Conservation (phyloP, 192 early-diverging fungal species). For the Chytriomyces hyalinus region DNA sequence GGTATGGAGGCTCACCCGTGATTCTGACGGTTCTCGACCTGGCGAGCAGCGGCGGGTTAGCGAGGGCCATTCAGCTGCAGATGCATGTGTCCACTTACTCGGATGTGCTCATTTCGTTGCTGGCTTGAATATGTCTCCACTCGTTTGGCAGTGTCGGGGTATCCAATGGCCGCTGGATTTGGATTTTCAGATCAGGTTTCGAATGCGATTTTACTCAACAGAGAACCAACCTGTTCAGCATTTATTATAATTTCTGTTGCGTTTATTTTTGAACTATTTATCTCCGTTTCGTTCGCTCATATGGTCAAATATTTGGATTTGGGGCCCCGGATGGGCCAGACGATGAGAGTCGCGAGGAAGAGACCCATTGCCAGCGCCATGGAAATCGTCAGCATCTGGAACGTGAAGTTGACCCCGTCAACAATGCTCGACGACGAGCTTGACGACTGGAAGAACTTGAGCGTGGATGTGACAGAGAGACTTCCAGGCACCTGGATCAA, state of each 20-base stretch:
- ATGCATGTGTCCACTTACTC: neutral
- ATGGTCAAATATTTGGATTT: constrained; percentile 50
- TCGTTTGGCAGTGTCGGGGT: no score
- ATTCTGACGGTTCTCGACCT: neutral
- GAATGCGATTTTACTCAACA: no score
- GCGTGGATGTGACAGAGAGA: constrained; percentile 66
- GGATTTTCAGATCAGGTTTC: no score
- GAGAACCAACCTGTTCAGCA: no score
- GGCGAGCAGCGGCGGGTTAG: neutral
- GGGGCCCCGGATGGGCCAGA: constrained; percentile 54
- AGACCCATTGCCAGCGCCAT: constrained; percentile 48
- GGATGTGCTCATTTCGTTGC: neutral
- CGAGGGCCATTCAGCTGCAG: neutral
- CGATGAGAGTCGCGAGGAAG: constrained; percentile 48
- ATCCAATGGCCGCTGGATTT: no score
- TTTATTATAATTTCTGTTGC: no score
- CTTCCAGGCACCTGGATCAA: constrained; percentile 82
- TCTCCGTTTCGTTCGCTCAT: constrained; percentile 9
- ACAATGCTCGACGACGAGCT: neutral
- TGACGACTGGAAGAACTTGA: constrained; percentile 57
- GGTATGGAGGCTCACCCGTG: neutral
- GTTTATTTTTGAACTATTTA: neutral
- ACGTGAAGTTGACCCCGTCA: constrained; percentile 46
- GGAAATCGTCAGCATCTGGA: constrained; percentile 51
- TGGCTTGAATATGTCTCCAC: no score